Conservation (phyloP, 2,329 filamentous ascomycete species). For the Xylariaceae sp. region DNA sequence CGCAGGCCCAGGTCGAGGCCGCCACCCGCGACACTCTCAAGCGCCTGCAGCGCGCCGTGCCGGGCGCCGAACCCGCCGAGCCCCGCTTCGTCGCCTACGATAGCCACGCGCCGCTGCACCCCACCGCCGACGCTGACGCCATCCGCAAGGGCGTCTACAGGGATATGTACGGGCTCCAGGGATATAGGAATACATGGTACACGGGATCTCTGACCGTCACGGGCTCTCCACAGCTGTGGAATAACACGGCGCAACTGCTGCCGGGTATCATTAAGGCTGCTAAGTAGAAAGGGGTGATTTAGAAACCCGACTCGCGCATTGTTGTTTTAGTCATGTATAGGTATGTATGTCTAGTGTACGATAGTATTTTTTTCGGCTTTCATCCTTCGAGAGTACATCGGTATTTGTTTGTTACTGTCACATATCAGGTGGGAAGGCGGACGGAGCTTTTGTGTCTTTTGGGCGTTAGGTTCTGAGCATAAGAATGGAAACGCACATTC, state of each 20-base stretch:
- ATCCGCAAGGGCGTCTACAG: slow-evolving; percentile 16
- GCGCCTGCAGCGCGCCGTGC: slow-evolving; percentile 10
- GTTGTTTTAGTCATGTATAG: background rate
- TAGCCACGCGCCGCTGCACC: slow-evolving; percentile 17
- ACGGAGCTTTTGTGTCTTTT: no score
- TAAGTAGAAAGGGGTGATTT: background rate
- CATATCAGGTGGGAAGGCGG: no score
- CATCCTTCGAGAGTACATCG: no score
- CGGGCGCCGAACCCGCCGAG: slow-evolving; percentile 9
- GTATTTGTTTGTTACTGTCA: no score
- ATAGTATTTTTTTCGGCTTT: background rate
- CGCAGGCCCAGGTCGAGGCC: slow-evolving; percentile 13
- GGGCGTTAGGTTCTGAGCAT: no score
- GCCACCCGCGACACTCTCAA: slow-evolving; percentile 16
- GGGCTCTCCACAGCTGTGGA: slow-evolving; percentile 19
- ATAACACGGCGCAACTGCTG: slow-evolving; percentile 19
- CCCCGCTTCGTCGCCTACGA: slow-evolving; percentile 15
- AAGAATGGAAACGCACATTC: no score
- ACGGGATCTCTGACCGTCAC: slow-evolving; percentile 16
- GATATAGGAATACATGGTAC: slow-evolving; percentile 25
- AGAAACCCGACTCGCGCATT: no score
- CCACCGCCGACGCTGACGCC: slow-evolving; percentile 13
- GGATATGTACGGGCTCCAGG: slow-evolving; percentile 16
- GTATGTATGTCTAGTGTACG: background rate
- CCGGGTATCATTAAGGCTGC: slow-evolving; percentile 16